Evolutionary conservation across 1,284 basidiomycete genomes (phyloP), one percentile per base, ranked within the genome.

Genomic region (Dichomitus squalens): DNA sequence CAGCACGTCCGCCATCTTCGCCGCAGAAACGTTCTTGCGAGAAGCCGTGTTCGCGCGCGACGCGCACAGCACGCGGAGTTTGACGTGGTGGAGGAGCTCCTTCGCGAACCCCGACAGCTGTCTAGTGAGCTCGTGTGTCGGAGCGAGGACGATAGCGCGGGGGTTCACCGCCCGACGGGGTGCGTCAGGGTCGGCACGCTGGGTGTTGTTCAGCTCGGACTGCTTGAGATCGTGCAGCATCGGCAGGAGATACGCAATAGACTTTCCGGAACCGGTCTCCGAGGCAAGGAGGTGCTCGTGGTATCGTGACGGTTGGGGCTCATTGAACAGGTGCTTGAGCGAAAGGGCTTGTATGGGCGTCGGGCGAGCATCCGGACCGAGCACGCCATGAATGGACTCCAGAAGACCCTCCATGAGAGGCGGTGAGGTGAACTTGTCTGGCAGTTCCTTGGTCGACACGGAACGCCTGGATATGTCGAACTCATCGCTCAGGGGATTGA

Each of bases 211-310:
- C 8, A 68, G 58, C 67, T 91, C 86, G 2, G 79, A 78, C 49
- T 75, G 70, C 70, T 95, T 95, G 64, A 95, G 77, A 55, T 82
- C 76, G 63, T 95, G 90, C 3, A 95, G 77, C 46, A 95, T 71
- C 0, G 93, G 93, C 2, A 95, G 79, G 34, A 95, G 82, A 69
- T 95, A 95, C 1, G 93, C 93, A n/a, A 95, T 81, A 3, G 90
- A 93, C 75, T 96, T 96, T 1, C 93, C 93, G 0, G 91, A 93
- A 7, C 93, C 93, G 0, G 93, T 95, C 73, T 95, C 93, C 0
- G 90, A 88, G 0, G 92, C 93, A 1, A 96, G 79, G 9, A 95
- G 79, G 59, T 80, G 86, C 64, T 89, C 79, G 44, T 76, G 78
- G 75, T 81, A 84, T 31, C 55, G 59, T 25, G 60, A 44, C 46